phyloP scores from a whole-genome alignment of 495 filamentous ascomycete genomes.

The Hypoxylon fuscum region DNA sequence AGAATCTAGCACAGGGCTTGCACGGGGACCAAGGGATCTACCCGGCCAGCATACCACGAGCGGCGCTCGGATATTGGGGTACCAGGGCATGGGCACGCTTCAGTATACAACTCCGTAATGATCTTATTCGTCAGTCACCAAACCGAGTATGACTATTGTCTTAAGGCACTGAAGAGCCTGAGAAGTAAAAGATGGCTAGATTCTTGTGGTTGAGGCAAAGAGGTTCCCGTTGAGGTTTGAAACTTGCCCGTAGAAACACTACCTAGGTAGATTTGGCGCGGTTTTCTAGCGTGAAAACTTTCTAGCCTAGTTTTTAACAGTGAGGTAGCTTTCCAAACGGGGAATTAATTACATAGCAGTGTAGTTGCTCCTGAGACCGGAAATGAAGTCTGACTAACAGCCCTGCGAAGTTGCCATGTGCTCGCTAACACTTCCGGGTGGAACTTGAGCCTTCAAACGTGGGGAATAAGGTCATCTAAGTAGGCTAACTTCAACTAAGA shows the following conservation, averaged over 20 bases:
- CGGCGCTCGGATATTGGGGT: conserved; percentile 7
- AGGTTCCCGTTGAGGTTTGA: not conserved
- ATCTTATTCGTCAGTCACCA: not conserved
- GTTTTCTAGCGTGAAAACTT: conserved; percentile 15
- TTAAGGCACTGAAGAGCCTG: not conserved
- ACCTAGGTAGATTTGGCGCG: not conserved
- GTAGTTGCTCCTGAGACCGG: conserved; percentile 30
- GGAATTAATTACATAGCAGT: conserved; percentile 3
- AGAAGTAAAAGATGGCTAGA: not conserved
- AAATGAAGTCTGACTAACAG: conserved; percentile 34
- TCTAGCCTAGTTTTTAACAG: conserved; percentile 30
- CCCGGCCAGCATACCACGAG: conserved; percentile 16
- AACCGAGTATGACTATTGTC: conserved; percentile 2
- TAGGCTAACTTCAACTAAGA: too few relatives aligned
- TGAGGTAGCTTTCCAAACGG: conserved; percentile 13
- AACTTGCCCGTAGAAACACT: not conserved
- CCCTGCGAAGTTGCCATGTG: conserved; percentile 38
- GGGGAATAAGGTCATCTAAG: conserved; percentile 35
- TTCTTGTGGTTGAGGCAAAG: not conserved
- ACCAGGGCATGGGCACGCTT: not conserved
- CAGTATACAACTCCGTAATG: not conserved
- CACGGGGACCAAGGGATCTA: conserved; percentile 23
- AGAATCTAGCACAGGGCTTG: not conserved
- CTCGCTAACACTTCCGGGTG: conserved; percentile 17
- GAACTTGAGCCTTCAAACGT: conserved; percentile 29